Evolutionary conservation across 352 stramenopile genomes (phyloP), one percentile per base, ranked within the genome.

Genomic region (Globisporangium takayamanum): DNA sequence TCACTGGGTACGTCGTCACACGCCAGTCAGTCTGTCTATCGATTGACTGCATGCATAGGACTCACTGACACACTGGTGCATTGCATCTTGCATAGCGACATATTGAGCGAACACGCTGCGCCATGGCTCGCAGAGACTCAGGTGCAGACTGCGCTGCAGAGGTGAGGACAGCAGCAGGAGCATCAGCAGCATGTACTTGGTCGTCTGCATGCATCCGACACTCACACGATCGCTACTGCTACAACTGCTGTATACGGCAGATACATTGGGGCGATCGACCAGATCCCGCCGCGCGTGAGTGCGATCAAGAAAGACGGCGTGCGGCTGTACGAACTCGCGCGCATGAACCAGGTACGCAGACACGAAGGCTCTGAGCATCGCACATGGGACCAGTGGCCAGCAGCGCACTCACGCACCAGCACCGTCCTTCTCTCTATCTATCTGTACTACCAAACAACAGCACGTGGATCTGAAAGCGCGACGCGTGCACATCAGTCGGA

Each of bases 281-380:
- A 95, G 58, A 59, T 88, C 20, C 87, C 87, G 30, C 87, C 87
- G 5, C 74, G 76, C 30, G 64, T 95, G 15, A 95, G 87, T 55
- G 87, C 87, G 15, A 77, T 95, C 50, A 90, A 91, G 57, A 77
- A 74, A 25, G 71, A 92, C 39, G 87, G 87, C 5, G 75, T 89
- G 53, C 70, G 87, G n/a, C 48, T 89, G 33, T 95, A 95, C 72
- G 74, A 88, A 25, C 58, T 95, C 20, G 83, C 72, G 26, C 76
- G 84, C 22, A 52, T 50, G 14, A 90, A 90, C 53, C 66, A 80
- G 72, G 83, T 71, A 55, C 53, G 48, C 26, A 16, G 16, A 42
- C 26, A 5, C 28, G 2, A 30, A 2, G n/a, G 3, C 5, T 10
- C 20, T 44, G 22, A 7, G 33, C 33, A 39, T 20, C 18, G 18